These are phyloP conservation scores for Rhizophagus sp. DNA, from an alignment of 192 early-diverging fungal genomes.

Conservation along the genomic window DNA sequence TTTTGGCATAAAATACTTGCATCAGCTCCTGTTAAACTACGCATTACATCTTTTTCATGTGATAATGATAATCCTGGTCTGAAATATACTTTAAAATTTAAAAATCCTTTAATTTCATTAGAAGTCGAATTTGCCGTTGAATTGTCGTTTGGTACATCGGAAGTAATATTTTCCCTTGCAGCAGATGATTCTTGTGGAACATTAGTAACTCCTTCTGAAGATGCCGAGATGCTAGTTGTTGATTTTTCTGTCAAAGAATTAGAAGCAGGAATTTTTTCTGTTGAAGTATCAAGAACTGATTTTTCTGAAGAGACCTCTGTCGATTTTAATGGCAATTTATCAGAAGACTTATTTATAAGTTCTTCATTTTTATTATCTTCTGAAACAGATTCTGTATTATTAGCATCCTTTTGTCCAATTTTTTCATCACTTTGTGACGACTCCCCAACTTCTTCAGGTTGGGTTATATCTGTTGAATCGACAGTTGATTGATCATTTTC, in stretches of 20 bases:
- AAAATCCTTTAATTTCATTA: background rate
- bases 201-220: background rate
- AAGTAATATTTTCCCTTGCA: background rate
- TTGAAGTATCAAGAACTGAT: background rate
- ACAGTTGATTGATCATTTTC: background rate
- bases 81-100: constrained; percentile 6
- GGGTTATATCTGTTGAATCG: background rate
- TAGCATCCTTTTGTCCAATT: background rate
- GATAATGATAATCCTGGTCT: background rate
- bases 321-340: background rate
- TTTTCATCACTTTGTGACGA: background rate
- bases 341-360: background rate
- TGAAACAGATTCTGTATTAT: background rate
- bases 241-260: too few relatives aligned
- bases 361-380: background rate
- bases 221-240: background rate
- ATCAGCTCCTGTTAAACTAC: constrained; percentile 6
- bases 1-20: constrained; percentile 1
- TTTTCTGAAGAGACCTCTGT: background rate
- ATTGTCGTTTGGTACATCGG: background rate
- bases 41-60: background rate
- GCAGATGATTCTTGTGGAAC: background rate
- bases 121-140: background rate
- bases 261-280: too few relatives aligned
- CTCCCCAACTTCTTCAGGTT: background rate